Base-by-base conservation (phyloP, 108 stramenopile genomes). In the Pseudonitzschia pungens region DNA sequence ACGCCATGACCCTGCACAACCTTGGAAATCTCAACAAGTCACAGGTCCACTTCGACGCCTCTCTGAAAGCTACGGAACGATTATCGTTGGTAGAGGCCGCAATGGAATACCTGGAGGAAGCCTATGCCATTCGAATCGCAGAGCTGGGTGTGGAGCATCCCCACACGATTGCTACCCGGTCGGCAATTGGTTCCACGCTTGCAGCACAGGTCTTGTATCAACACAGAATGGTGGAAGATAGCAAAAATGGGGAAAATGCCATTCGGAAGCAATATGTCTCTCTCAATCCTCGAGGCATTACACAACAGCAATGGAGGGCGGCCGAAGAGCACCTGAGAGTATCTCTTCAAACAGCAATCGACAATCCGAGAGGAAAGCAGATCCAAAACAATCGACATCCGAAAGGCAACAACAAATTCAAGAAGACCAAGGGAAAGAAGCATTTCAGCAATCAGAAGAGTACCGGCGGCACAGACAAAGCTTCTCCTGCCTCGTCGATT, bases 1-100 rank as follows among this genome's bases (percentile, higher is more conserved):
- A 92, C 73, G 93, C 90, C 58, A 77, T 83, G 24, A 85, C 88
- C 12, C 73, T 92, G 63, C 89, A 90, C 81, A 95, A 95, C 77
- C 74, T 92, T 69, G 93, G 88, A 31, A 89, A 77, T 76, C 77
- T 95, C 27, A 86, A 89, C 76, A 85, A 87, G 63, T 70, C 77
- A 27, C 89, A 80, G 76, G 80, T 79, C 45, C 86, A 72, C 79
- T 86, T 87, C 69, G 89, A 87, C 74, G 80, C 75, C 52, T 81
- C 65, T 65, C 64, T 86, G 72, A 86, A 76, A 67, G 85, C 88
- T 1, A 84, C 91, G 50, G 87, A 92, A 54, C 87, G 90, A 22
- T 63, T 92, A 62, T 72, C 82, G 56, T 68, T 94, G 26, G 86
- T 90, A 66, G 93, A 94, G 65, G 41, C 76, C 18, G 89, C 93